Evolutionary conservation across 495 filamentous ascomycete genomes (phyloP).

Genomic region (Podospora didyma): DNA sequence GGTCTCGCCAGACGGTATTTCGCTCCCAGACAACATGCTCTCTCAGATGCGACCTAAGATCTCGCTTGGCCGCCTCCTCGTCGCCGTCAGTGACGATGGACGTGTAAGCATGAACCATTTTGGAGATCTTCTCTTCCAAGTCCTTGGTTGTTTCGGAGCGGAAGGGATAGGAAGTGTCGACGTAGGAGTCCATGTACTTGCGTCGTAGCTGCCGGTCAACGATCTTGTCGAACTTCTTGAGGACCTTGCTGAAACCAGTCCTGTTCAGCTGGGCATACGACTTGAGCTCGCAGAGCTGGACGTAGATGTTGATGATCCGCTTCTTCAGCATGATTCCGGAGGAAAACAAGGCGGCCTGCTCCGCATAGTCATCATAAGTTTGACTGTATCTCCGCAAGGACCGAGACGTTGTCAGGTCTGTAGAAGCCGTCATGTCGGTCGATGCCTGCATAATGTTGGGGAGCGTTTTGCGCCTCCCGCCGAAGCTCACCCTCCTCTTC

Average conservation of each 20-base stretch:
- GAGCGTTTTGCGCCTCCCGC: constrained; percentile 35
- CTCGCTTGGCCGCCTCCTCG: constrained; percentile 65
- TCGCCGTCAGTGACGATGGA: constrained; percentile 78
- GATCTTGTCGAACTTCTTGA: constrained; percentile 99
- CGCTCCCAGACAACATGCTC: constrained; percentile 99
- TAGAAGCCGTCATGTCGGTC: constrained; percentile 54
- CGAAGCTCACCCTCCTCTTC: constrained; percentile 24
- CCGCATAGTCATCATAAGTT: constrained; percentile 68
- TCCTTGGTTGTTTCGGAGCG: constrained; percentile 60
- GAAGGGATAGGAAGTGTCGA: constrained; percentile 76
- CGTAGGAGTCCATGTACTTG: constrained; percentile 67
- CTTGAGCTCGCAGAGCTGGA: constrained; percentile 90
- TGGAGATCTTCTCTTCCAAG: constrained; percentile 64
- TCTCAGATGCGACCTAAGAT: constrained; percentile 84
- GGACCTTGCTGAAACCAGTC: constrained; percentile 90
- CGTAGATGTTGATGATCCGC: constrained; percentile 78
- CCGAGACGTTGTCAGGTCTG: constrained; percentile 37
- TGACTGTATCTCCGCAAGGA: constrained; percentile 51
- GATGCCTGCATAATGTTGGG: constrained; percentile 36
- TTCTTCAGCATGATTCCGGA: constrained; percentile 87
- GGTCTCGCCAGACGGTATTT: constrained; percentile 98
- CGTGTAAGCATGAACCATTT: constrained; percentile 77
- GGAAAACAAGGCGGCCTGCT: constrained; percentile 72
- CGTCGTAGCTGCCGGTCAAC: constrained; percentile 72
- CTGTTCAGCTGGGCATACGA: constrained; percentile 95